Conservation (phyloP, 495 filamentous ascomycete genomes). For the Xylaria curta region DNA sequence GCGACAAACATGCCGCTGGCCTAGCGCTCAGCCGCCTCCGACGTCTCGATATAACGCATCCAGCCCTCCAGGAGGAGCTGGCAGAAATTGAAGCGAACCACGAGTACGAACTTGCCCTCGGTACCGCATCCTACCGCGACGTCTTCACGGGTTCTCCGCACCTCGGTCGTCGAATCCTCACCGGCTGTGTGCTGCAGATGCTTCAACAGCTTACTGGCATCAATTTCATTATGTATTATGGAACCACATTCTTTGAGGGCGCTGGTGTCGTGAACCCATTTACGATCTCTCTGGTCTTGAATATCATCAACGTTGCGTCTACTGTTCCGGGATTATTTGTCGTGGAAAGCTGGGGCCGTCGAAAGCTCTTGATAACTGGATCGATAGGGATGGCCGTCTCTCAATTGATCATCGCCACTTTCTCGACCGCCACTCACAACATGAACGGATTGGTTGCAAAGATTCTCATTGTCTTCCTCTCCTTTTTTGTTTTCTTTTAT, state of each 20-base stretch:
- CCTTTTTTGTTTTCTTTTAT: slow-evolving; percentile 86
- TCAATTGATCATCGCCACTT: slow-evolving; percentile 74
- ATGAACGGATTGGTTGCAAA: slow-evolving; percentile 61
- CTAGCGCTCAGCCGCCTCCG: slow-evolving; percentile 77
- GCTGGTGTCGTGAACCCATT: slow-evolving; percentile 70
- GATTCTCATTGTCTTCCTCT: slow-evolving; percentile 77
- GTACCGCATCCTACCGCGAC: slow-evolving; percentile 75
- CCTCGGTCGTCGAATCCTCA: slow-evolving; percentile 60
- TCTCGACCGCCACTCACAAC: slow-evolving; percentile 60
- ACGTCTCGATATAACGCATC: slow-evolving; percentile 76
- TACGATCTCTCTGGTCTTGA: slow-evolving; percentile 73
- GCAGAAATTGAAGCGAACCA: slow-evolving; percentile 90
- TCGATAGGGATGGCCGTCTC: slow-evolving; percentile 76
- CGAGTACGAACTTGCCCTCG: slow-evolving; percentile 81
- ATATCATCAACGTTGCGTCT: slow-evolving; percentile 76
- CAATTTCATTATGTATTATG: slow-evolving; percentile 75
- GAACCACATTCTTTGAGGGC: slow-evolving; percentile 77
- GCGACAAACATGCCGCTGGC: slow-evolving; percentile 70
- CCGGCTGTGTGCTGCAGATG: slow-evolving; percentile 64
- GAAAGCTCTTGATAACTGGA: slow-evolving; percentile 73
- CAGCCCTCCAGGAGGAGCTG: slow-evolving; percentile 77
- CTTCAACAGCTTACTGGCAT: slow-evolving; percentile 65
- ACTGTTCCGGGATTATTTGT: slow-evolving; percentile 77
- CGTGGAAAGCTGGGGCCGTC: slow-evolving; percentile 79
- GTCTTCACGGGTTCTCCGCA: slow-evolving; percentile 67